These are phyloP conservation scores for Solanum ossicruentum DNA, from an alignment of 257 asterid species.

Conservation along the genomic window DNA sequence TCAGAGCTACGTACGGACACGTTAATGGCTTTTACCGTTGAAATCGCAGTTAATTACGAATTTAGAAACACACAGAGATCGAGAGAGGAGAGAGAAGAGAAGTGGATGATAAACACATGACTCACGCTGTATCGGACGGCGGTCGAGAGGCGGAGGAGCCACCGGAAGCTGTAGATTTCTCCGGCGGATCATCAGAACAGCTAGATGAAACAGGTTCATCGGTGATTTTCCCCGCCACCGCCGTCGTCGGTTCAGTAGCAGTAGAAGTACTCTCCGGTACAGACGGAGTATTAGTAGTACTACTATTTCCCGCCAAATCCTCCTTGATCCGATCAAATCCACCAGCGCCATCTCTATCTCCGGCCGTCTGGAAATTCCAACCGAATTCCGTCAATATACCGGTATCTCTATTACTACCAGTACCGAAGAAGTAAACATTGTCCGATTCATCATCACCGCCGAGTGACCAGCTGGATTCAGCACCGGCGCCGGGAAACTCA, in stretches of 20 bases:
- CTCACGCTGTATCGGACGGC: constrained; percentile 70
- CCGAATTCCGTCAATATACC: constrained; percentile 51
- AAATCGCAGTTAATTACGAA: constrained; percentile 8
- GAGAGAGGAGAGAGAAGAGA: not conserved
- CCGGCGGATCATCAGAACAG: constrained; percentile 65
- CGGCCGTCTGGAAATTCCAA: constrained; percentile 42
- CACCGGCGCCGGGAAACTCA: not conserved
- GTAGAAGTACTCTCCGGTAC: not conserved
- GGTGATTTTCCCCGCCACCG: not conserved
- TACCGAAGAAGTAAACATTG: constrained; percentile 25
- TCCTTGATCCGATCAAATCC: constrained; percentile 25
- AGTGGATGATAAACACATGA: not conserved
- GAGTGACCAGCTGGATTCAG: constrained; percentile 36
- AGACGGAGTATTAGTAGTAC: not conserved
- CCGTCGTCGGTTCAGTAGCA: constrained; percentile 1
- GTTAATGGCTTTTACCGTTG: constrained; percentile 7
- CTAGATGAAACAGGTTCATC: constrained; percentile 38
- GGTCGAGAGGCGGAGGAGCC: constrained; percentile 22
- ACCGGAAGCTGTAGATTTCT: constrained; percentile 48
- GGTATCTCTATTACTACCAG: constrained; percentile 3
- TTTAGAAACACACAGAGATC: not conserved
- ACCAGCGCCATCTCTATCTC: constrained; percentile 2
- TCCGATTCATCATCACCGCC: constrained; percentile 15
- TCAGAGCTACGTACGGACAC: constrained; percentile 31
- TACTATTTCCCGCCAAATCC: constrained; percentile 18